A percentile compares a stretch with the other conserved stretches of the same genome.
Evolutionary conservation across 306 rosid genomes (phyloP).

Genomic region (Prunus mongolica): DNA sequence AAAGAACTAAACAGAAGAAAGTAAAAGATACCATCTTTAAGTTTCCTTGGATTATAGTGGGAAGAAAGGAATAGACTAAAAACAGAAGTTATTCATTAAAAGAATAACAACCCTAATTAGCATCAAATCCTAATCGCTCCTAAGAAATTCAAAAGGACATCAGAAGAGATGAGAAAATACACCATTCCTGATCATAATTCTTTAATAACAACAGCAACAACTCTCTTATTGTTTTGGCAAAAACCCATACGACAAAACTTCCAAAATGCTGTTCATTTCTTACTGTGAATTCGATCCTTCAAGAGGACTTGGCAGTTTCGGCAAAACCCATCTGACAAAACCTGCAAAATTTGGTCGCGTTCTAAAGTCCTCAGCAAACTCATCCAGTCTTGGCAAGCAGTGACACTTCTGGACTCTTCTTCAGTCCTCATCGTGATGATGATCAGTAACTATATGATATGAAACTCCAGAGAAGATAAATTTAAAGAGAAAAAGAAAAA

Average conservation of each 20-base stretch:
- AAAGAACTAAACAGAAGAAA: too few relatives aligned
- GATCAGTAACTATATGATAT: too few relatives aligned
- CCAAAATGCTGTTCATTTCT: neutral
- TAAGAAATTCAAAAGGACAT: neutral
- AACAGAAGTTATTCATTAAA: neutral
- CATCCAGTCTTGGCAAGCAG: neutral
- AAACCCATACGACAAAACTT: neutral
- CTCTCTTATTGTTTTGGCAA: neutral
- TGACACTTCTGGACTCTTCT: too few relatives aligned
- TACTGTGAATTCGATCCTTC: slow-evolving; percentile 15
- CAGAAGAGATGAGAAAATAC: too few relatives aligned
- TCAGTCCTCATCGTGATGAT: too few relatives aligned
- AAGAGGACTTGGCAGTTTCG: slow-evolving; percentile 25
- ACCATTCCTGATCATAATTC: neutral
- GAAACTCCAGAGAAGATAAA: too few relatives aligned
- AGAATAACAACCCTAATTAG: too few relatives aligned
- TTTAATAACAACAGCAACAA: neutral
- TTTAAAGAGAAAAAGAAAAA: too few relatives aligned
- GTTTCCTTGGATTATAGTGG: neutral
- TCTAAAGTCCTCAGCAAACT: slow-evolving; percentile 13
- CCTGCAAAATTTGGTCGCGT: slow-evolving; percentile 30
- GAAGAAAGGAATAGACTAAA: neutral
- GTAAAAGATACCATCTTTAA: too few relatives aligned
- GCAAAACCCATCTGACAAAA: slow-evolving; percentile 38
- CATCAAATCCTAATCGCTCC: neutral